phyloP scores from a whole-genome alignment of 768 basidiomycete genomes.

The Leccinellum rugosiceps region DNA sequence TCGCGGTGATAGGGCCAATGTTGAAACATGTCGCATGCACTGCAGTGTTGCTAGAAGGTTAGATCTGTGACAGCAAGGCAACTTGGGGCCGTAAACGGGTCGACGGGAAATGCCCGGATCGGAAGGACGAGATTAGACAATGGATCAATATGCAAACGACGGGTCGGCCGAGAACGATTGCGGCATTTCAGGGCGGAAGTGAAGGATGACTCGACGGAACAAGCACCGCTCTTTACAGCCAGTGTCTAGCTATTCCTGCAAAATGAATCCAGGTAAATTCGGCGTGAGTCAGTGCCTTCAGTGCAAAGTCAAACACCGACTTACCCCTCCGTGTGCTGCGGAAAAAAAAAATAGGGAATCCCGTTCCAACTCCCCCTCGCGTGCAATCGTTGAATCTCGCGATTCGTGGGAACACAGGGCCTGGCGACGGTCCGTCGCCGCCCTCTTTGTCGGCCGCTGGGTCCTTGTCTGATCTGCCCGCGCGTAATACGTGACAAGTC shows the following conservation, averaged over 20 bases:
- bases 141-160: constrained; percentile 15
- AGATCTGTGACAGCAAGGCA: constrained; percentile 29
- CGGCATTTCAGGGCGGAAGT: constrained; percentile 23
- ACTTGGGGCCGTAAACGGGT: constrained; percentile 25
- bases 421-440: background rate
- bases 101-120: constrained; percentile 15
- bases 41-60: constrained; percentile 24
- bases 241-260: constrained; percentile 21
- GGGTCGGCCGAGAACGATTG: constrained; percentile 16
- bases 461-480: background rate
- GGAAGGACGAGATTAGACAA: constrained; percentile 21
- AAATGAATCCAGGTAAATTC: constrained; percentile 19
- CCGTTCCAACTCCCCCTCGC: background rate
- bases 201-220: constrained; percentile 8
- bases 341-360: constrained; percentile 4
- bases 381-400: background rate
- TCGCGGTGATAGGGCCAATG: constrained; percentile 30
- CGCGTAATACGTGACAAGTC: background rate
- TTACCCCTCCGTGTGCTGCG: constrained; percentile 20
- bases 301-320: constrained; percentile 12
- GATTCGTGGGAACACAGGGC: background rate
- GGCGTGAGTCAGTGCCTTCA: constrained; percentile 18
- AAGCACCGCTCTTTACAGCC: constrained; percentile 22
- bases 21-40: constrained; percentile 38
- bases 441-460: too few relatives aligned